Conservation (phyloP, 768 basidiomycete genomes). For the Phaffia tasmanica region DNA sequence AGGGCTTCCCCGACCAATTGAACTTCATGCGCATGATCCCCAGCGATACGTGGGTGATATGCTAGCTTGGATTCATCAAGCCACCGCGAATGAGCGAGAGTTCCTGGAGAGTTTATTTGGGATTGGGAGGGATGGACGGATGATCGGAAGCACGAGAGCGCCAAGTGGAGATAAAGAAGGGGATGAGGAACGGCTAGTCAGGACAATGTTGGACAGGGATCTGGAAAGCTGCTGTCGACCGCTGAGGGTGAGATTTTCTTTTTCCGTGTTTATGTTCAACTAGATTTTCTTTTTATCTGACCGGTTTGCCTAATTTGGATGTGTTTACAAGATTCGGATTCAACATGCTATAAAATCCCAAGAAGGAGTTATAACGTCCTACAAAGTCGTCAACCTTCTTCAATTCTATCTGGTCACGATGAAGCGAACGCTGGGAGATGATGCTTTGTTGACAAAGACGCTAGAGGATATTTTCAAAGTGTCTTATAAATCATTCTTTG, state of each 20-base stretch:
- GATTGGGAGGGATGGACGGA: slow-evolving; percentile 49
- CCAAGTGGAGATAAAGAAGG: slow-evolving; percentile 36
- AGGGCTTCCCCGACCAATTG: slow-evolving; percentile 81
- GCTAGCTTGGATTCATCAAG: slow-evolving; percentile 96
- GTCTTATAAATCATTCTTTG: slow-evolving; percentile 75
- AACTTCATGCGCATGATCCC: slow-evolving; percentile 95
- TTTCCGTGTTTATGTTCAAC: not conserved
- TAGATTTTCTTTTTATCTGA: not conserved
- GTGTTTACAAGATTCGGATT: slow-evolving; percentile 57
- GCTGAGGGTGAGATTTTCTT: slow-evolving; percentile 52
- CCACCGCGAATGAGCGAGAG: slow-evolving; percentile 87
- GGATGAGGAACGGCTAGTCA: slow-evolving; percentile 68
- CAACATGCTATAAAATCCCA: slow-evolving; percentile 86
- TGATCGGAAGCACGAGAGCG: slow-evolving; percentile 58
- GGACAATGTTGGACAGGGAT: slow-evolving; percentile 65
- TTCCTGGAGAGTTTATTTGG: slow-evolving; percentile 81
- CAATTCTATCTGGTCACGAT: slow-evolving; percentile 92
- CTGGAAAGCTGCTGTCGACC: slow-evolving; percentile 77
- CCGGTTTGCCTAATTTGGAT: slow-evolving; percentile 2
- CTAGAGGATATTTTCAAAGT: slow-evolving; percentile 69
- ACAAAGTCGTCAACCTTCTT: slow-evolving; percentile 85
- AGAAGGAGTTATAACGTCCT: slow-evolving; percentile 81
- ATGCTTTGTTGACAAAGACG: slow-evolving; percentile 62
- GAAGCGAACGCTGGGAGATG: slow-evolving; percentile 77
- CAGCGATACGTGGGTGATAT: slow-evolving; percentile 94